Percentiles rank a stretch among this genome's conserved stretches.
phyloP scores from a whole-genome alignment of 768 basidiomycete genomes.

The Pleurotus citrinopileatus region DNA sequence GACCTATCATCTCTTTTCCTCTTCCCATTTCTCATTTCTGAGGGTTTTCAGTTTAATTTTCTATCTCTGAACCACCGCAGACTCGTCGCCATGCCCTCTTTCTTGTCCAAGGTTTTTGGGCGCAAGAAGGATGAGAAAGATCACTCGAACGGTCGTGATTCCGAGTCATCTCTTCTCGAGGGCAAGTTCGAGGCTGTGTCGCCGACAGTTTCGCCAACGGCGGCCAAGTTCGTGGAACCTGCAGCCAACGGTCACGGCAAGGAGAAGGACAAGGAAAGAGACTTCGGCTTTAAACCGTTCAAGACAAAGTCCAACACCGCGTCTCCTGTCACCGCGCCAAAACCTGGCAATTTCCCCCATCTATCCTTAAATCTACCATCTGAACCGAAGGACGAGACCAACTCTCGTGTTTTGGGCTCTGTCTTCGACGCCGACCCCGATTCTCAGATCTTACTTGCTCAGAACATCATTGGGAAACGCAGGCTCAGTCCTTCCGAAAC shows the following conservation, averaged over 20 bases:
- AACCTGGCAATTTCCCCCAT: constrained; percentile 43
- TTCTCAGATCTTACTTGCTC: constrained; percentile 42
- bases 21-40: neutral
- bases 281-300: constrained; percentile 47
- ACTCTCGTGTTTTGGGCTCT: constrained; percentile 46
- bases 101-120: constrained; percentile 76
- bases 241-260: constrained; percentile 21
- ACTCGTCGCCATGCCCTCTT: constrained; percentile 51
- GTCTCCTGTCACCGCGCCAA: constrained; percentile 32
- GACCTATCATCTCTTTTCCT: too few species aligned
- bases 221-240: constrained; percentile 36
- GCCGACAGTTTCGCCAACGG: constrained; percentile 40
- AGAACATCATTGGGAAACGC: constrained; percentile 53
- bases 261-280: constrained; percentile 39
- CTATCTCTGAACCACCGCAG: constrained; percentile 3
- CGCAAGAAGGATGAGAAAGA: constrained; percentile 67
- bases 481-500: constrained; percentile 62
- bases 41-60: neutral
- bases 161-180: constrained; percentile 53
- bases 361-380: constrained; percentile 60
- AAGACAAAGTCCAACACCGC: constrained; percentile 40
- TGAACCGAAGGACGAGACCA: constrained; percentile 43
- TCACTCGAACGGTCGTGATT: constrained; percentile 29
- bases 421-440: constrained; percentile 63
- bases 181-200: constrained; percentile 76